A percentile compares a stretch with the other conserved stretches of the same genome.
Evolutionary conservation across 2,329 filamentous ascomycete genomes (phyloP).

Genomic region (Penicillium paneum): DNA sequence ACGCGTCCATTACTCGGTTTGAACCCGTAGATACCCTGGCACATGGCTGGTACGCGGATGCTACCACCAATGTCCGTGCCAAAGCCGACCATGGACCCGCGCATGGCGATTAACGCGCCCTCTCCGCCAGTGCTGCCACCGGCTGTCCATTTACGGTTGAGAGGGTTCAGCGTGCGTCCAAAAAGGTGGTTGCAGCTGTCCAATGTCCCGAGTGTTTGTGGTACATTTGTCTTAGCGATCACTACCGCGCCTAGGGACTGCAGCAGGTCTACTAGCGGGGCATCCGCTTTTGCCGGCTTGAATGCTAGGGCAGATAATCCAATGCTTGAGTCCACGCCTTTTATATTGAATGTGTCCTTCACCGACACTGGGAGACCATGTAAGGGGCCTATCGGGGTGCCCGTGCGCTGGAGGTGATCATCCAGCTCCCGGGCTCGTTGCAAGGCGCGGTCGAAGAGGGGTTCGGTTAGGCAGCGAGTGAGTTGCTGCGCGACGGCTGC

Average conservation of each 20-base stretch:
- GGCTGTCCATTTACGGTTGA: constrained; percentile 57
- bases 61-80: constrained; percentile 59
- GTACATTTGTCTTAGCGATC: constrained; percentile 70
- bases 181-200: constrained; percentile 62
- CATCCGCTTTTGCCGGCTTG: constrained; percentile 56
- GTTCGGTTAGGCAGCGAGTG: constrained; percentile 52
- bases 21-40: constrained; percentile 51
- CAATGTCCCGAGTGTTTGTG: constrained; percentile 54
- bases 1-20: constrained; percentile 50
- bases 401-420: constrained; percentile 38
- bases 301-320: constrained; percentile 60
- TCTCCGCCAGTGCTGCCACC: constrained; percentile 68
- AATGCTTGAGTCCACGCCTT: constrained; percentile 53
- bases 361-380: constrained; percentile 60
- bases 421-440: constrained; percentile 50
- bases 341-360: constrained; percentile 48
- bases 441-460: constrained; percentile 52
- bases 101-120: constrained; percentile 57
- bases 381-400: constrained; percentile 54
- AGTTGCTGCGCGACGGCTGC: constrained; percentile 42
- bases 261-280: constrained; percentile 58
- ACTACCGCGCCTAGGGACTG: constrained; percentile 60
- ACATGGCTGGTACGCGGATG: constrained; percentile 50
- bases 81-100: constrained; percentile 58
- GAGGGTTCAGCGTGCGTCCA: constrained; percentile 61